These are phyloP conservation scores for Erigeron canadensis DNA, from an alignment of 129 eudicot genomes.

Conservation along the genomic window DNA sequence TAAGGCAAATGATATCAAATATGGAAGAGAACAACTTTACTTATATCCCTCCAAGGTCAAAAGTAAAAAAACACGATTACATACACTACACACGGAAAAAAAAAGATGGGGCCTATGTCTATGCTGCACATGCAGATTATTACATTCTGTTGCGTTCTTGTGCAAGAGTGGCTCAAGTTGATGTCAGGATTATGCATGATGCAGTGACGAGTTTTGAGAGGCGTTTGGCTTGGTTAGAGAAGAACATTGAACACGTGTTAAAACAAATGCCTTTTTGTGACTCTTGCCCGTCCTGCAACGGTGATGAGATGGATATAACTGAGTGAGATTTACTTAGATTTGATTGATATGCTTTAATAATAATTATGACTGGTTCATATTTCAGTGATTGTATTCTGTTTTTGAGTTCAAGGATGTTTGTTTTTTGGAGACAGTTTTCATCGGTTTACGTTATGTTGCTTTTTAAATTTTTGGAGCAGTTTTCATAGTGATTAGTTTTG, in stretches of 20 bases:
- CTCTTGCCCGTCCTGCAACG: constrained; percentile 37
- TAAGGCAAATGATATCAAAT: constrained; percentile 46
- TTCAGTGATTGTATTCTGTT: too few relatives aligned
- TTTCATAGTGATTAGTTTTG: too few relatives aligned
- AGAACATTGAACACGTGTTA: constrained; percentile 45
- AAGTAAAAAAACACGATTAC: constrained; percentile 39
- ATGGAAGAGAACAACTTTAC: constrained; percentile 77
- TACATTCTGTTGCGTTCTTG: constrained; percentile 70
- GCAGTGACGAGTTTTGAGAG: constrained; percentile 66
- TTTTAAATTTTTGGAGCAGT: too few relatives aligned
- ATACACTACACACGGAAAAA: constrained; percentile 54
- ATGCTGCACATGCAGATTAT: constrained; percentile 78
- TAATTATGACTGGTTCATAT: too few relatives aligned
- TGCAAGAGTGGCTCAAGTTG: constrained; percentile 71
- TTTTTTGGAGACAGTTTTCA: too few relatives aligned
- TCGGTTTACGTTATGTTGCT: too few relatives aligned
- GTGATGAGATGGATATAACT: constrained; percentile 27
- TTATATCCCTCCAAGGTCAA: constrained; percentile 67
- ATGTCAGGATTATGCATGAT: constrained; percentile 55
- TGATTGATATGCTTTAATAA: too few relatives aligned
- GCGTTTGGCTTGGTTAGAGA: constrained; percentile 60
- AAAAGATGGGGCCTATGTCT: constrained; percentile 47
- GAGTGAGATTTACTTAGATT: constrained; percentile 9
- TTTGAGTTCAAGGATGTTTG: too few relatives aligned
- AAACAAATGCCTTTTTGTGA: constrained; percentile 29